Evolutionary conservation across 2,329 filamentous ascomycete species (phyloP).

Genomic region (Leptosphaerulina australis): DNA sequence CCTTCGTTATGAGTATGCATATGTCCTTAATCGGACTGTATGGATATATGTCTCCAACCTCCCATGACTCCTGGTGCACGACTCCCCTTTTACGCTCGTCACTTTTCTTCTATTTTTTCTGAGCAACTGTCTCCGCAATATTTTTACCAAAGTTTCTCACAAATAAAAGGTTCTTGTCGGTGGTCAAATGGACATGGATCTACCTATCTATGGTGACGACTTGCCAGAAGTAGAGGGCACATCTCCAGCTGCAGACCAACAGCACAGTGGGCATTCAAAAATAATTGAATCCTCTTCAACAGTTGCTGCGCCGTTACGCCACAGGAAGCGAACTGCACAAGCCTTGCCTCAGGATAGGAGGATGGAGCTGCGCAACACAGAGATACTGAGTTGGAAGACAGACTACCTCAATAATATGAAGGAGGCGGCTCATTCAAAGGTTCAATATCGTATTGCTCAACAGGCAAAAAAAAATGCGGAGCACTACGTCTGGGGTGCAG

Average conservation of each 20-base stretch:
- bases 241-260: conserved; percentile 22
- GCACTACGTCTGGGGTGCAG: conserved; percentile 64
- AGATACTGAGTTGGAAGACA: conserved; percentile 63
- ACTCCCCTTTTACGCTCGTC: too few species aligned
- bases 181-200: conserved; percentile 38
- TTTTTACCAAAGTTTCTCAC: conserved; percentile 16
- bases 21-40: conserved; percentile 3
- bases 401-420: conserved; percentile 68
- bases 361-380: conserved; percentile 61
- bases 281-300: conserved; percentile 45
- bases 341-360: conserved; percentile 55
- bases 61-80: too few species aligned
- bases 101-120: background rate
- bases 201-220: conserved; percentile 44
- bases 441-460: conserved; percentile 48
- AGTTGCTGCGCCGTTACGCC: conserved; percentile 51
- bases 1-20: conserved; percentile 7
- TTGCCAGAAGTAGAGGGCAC: conserved; percentile 41
- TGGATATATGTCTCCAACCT: background rate
- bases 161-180: conserved; percentile 26
- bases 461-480: conserved; percentile 68
- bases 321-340: conserved; percentile 47
- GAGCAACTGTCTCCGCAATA: background rate
- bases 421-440: conserved; percentile 53
- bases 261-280: conserved; percentile 25